Evolutionary conservation across 2,329 filamentous ascomycete species (phyloP), one percentile per base, ranked within the genome.

Genomic region (Botrytis aclada): DNA sequence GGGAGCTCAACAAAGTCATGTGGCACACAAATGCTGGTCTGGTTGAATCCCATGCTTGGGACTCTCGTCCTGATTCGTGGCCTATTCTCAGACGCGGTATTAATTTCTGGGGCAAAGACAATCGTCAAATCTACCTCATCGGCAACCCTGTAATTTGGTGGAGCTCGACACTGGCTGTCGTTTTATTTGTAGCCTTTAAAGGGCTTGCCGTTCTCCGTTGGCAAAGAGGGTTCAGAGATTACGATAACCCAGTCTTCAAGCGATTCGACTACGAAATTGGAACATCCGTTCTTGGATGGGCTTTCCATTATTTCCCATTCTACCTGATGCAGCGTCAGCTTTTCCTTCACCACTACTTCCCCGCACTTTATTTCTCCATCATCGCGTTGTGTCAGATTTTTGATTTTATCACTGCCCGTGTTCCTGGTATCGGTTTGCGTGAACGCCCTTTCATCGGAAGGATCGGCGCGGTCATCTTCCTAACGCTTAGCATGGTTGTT

Each of bases 251-350:
- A 66, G 92, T 88, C 56, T 97, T 98, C 87, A 97, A 97, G 85
- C 93, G 96, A 72, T 99, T 98, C 82, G 96, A 98, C 83, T 98
- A 98, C 81, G 96, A 99, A 83, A 89, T 98, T 74, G 96, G 96
- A 75, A 93, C 90, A 70, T 94, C 90, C 29, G 92, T 98, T 45
- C 88, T 99, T 14, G 96, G 93, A 77, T 99, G 96, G 96, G 94
- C 93, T 65, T 92, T 99, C 83, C 96, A 99, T 84, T 99, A 98
- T 86, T 98, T 99, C 86, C 96, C 96, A 18, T 99, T 99, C 86
- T 99, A 90, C 85, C 88, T 99, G 73, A 98, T 99, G 96, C 90
- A 96, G 81, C 94, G 96, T 78, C 96, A 99, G 84, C 90, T 99
- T 51, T 99, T 99, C 88, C 86, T 99, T 75, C 96, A 99, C 83